Evolutionary conservation across 2,329 filamentous ascomycete genomes (phyloP).

Genomic region (Fusarium sp.): DNA sequence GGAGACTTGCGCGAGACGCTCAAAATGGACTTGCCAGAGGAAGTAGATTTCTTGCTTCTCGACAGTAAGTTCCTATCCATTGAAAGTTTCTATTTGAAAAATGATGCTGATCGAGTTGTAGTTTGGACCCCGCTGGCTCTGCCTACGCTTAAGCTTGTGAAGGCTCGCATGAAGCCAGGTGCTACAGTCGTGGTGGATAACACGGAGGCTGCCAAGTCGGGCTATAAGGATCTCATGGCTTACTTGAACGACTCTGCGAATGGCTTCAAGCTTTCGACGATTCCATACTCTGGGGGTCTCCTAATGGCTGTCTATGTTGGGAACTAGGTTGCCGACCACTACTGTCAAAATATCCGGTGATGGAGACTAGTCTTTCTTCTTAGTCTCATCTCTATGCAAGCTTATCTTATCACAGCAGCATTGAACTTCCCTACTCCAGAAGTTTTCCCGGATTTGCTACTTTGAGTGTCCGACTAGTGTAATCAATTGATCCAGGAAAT

Average conservation of each 20-base stretch:
- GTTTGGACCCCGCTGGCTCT: conserved; percentile 67
- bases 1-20: conserved; percentile 67
- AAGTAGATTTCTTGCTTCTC: conserved; percentile 67
- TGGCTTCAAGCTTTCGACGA: conserved; percentile 57
- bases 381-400: not conserved
- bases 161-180: conserved; percentile 57
- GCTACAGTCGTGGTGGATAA: conserved; percentile 64
- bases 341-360: too few relatives aligned
- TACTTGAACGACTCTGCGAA: conserved; percentile 59
- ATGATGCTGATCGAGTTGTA: conserved; percentile 41
- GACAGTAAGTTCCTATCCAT: conserved; percentile 62
- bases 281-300: conserved; percentile 48
- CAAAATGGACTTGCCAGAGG: conserved; percentile 56
- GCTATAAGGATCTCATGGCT: conserved; percentile 60
- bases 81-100: not conserved
- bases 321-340: not conserved
- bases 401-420: not conserved
- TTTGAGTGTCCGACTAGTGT: not conserved
- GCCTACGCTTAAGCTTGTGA: conserved; percentile 60
- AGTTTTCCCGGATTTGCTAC: not conserved
- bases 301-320: conserved; percentile 41
- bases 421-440: not conserved
- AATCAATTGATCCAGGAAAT: not conserved
- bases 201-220: conserved; percentile 50
- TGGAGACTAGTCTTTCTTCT: not conserved